These are phyloP conservation scores for Candida quercuum DNA, from an alignment of 805 yeast genomes.

Conservation along the genomic window DNA sequence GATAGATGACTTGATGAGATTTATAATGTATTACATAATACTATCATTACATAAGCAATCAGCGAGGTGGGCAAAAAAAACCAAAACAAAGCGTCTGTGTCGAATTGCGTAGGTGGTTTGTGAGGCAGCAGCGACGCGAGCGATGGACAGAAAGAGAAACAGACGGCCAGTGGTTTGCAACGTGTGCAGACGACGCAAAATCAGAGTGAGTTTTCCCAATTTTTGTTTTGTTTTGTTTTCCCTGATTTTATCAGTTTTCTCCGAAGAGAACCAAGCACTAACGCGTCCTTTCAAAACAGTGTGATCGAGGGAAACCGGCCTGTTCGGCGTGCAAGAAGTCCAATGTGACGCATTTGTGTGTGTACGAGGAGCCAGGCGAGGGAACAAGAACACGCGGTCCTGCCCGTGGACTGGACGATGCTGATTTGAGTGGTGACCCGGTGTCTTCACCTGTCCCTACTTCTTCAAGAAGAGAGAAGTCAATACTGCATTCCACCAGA, in stretches of 20 bases:
- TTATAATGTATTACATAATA: background rate
- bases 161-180: constrained; percentile 26
- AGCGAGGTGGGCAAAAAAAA: background rate
- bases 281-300: constrained; percentile 13
- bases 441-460: background rate
- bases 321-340: constrained; percentile 23
- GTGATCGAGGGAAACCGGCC: constrained; percentile 23
- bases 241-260: constrained; percentile 9
- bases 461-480: background rate
- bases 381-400: background rate
- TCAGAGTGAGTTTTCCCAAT: constrained; percentile 20
- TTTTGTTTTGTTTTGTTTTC: background rate
- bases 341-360: constrained; percentile 20
- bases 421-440: background rate
- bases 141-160: constrained; percentile 8
- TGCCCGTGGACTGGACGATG: background rate
- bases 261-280: constrained; percentile 1
- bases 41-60: constrained; percentile 1
- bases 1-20: constrained; percentile 6
- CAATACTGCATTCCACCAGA: constrained; percentile 1
- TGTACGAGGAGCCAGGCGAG: constrained; percentile 18
- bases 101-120: background rate
- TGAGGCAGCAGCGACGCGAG: background rate
- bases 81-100: background rate
- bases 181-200: constrained; percentile 25